These are phyloP conservation scores for Primulina eburnea DNA, from an alignment of 257 asterid genomes.

Conservation along the genomic window DNA sequence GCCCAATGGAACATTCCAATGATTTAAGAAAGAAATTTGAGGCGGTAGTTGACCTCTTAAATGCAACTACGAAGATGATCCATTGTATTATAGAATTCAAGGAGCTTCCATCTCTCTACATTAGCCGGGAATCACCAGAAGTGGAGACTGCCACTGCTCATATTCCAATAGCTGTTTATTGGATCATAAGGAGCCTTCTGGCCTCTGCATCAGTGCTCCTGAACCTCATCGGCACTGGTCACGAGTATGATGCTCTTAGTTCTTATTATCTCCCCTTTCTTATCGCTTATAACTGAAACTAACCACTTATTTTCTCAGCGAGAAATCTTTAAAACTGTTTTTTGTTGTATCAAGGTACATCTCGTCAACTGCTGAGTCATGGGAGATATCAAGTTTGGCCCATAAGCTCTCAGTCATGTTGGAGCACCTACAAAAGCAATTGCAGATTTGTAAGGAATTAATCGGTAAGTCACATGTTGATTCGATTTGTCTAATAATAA, in stretches of 20 bases:
- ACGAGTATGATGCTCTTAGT: conserved; percentile 47
- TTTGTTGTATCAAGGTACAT: conserved; percentile 34
- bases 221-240: conserved; percentile 67
- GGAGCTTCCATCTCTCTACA: conserved; percentile 46
- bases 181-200: conserved; percentile 63
- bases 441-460: conserved; percentile 27
- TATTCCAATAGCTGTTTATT: conserved; percentile 65
- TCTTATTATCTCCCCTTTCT: not conserved
- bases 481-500: not conserved
- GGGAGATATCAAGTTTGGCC: conserved; percentile 61
- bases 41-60: conserved; percentile 36
- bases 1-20: conserved; percentile 24
- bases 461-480: conserved; percentile 35
- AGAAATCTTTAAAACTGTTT: not conserved
- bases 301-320: not conserved
- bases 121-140: conserved; percentile 37
- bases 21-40: conserved; percentile 40
- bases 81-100: conserved; percentile 43
- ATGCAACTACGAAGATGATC: conserved; percentile 33
- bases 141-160: conserved; percentile 36
- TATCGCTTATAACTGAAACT: not conserved
- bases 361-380: conserved; percentile 43
- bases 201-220: conserved; percentile 54
- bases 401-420: conserved; percentile 56
- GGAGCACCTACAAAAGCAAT: conserved; percentile 44